These are phyloP conservation scores for Lichtheimia ornata DNA, from an alignment of 371 early-diverging fungal species.

Conservation along the genomic window DNA sequence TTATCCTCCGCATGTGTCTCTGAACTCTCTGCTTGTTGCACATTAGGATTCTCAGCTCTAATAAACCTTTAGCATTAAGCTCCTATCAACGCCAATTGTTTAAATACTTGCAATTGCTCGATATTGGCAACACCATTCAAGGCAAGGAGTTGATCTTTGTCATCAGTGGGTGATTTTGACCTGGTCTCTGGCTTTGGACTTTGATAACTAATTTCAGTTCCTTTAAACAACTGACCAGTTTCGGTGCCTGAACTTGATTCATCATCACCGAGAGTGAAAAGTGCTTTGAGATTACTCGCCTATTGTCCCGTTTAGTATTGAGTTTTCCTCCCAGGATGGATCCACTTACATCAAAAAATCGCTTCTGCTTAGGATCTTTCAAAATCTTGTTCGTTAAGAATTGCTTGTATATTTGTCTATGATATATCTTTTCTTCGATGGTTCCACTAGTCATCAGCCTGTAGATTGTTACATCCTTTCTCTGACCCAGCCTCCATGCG, in stretches of 20 bases:
- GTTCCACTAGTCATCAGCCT: conserved; percentile 96
- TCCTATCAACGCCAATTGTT: not conserved
- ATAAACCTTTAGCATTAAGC: not conserved
- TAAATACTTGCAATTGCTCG: conserved; percentile 57
- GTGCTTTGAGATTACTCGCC: conserved; percentile 76
- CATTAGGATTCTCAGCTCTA: conserved; percentile 11
- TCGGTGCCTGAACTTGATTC: conserved; percentile 59
- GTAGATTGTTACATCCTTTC: conserved; percentile 90
- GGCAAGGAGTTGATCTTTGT: conserved; percentile 27
- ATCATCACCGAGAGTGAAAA: conserved; percentile 79
- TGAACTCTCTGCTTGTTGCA: conserved; percentile 22
- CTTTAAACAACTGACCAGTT: conserved; percentile 70
- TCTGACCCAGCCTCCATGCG: conserved; percentile 96
- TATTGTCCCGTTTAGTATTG: conserved; percentile 11
- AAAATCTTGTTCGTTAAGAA: conserved; percentile 95
- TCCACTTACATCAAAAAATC: conserved; percentile 78
- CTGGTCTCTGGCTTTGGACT: conserved; percentile 17
- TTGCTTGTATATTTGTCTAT: conserved; percentile 97
- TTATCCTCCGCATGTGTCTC: conserved; percentile 37
- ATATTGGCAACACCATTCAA: conserved; percentile 57
- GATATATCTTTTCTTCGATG: conserved; percentile 98
- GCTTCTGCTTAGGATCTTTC: conserved; percentile 87
- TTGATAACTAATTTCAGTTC: conserved; percentile 53
- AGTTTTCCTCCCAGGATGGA: no score
- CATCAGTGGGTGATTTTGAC: conserved; percentile 30